Evolutionary conservation across 2,329 filamentous ascomycete species (phyloP).

Genomic region (Calonectria pauciramosa): DNA sequence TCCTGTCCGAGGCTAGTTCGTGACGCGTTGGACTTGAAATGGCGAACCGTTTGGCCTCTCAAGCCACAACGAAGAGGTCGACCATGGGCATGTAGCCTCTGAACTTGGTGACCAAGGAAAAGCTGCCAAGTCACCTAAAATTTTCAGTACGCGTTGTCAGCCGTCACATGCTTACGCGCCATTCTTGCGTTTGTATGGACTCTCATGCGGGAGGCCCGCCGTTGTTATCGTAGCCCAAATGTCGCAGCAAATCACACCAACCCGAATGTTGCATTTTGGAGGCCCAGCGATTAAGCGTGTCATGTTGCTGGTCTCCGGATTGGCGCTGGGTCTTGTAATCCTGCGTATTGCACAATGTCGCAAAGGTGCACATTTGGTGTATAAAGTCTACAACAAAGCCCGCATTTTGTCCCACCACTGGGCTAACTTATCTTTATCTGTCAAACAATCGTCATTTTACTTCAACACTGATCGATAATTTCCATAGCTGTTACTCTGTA

Average conservation of each 20-base stretch:
- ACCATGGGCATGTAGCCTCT: background rate
- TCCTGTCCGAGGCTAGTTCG: too few species aligned
- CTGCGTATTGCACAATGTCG: too few species aligned
- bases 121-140: background rate
- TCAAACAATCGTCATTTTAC: background rate
- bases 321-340: background rate
- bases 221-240: background rate
- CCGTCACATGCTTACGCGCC: background rate
- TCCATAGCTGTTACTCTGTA: background rate
- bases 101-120: background rate
- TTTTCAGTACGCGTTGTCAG: too few species aligned
- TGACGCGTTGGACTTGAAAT: background rate
- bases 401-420: background rate
- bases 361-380: background rate
- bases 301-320: too few species aligned
- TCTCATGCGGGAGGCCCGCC: background rate
- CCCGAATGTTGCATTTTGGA: too few species aligned
- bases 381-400: background rate
- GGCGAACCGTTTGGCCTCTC: background rate
- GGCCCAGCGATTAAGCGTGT: too few species aligned
- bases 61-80: background rate
- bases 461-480: background rate
- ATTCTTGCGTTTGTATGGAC: background rate
- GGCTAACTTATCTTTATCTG: background rate
- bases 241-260: background rate